Base-by-base conservation (phyloP, 2,329 filamentous ascomycete species). In the Madurella mycetomatis region DNA sequence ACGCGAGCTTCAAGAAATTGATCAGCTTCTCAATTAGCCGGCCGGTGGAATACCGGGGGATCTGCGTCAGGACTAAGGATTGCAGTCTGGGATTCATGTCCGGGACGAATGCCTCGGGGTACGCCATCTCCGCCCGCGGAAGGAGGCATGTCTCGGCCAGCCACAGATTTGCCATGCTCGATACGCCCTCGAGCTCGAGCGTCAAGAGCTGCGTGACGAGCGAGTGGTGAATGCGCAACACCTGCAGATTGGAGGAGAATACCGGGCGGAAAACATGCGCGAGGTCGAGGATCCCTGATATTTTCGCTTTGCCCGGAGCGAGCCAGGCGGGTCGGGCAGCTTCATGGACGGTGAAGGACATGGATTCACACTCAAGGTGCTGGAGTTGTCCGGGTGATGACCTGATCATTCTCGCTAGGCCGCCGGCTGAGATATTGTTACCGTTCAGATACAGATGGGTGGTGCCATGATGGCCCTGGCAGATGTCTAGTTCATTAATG, bases 201-300 rank as follows among this genome's bases (percentile, higher is more conserved):
- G 75, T 76, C 1, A 77, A 78, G 9, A 81, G 71, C 41, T 76
- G 73, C 0, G 83, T 86, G 5, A 85, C 74, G 1, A 84, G 59
- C 0, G 82, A 85, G 63, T 86, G 83, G 49, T 86, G 83, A 5
- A 83, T 69, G 12, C 77, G 75, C 1, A 85, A 66, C 1, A 69
- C 70, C 32, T 77, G 75, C 4, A 85, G 69, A 57, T 80, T 80
- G 1, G 77, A 75, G 1, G 78, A 80, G 48, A 79, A 68, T 0
- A 78, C 74, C 0, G 81, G 80, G 0, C 81, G 73, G 51, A 82
- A 76, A 9, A 78, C 59, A 60, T 81, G 72, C 0, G 74, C 68
- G 4, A 69, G 68, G 8, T 76, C 75, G 9, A 78, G 60, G 8
- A 78, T 65, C 15, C 79, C 80, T 30, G 65, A 61, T 2, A 82